Evolutionary conservation across 2,329 filamentous ascomycete species (phyloP), one percentile per base, ranked within the genome.

Genomic region (Microdochium nivale): DNA sequence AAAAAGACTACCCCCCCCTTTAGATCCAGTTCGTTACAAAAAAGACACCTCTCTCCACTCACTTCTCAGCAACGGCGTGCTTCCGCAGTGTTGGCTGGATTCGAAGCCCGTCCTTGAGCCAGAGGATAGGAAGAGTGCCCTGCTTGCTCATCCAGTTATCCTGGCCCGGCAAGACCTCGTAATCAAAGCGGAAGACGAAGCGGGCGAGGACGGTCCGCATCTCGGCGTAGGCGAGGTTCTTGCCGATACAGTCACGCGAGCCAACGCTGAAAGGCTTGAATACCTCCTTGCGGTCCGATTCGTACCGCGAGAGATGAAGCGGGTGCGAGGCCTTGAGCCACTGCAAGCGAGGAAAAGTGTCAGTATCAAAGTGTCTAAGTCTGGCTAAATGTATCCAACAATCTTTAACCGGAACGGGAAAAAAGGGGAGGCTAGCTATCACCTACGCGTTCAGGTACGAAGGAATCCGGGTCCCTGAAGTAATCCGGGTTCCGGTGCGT

Each of bases 401-500:
- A n/a, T n/a, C n/a, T n/a, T 43, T 5, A 14, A 23, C 35, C 16
- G 21, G 14, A 14, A 5, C 7, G 35, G 4, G 35, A 7, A 43
- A 14, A 23, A 7, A 43, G 21, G 14, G 35, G 16, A 16, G 14
- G 16, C 35, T 4, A 16, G 35, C 7, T 30, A 5, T 11, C 11
- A 11, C 27, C 11, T 30, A 30, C 27, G 24, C 84, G 77, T 70
- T 87, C 83, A 0, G 84, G 84, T 2, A 74, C 62, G 61, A 79
- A 88, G 0, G 68, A 62, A 58, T 78, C 83, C 0, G 84, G 78
- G 25, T 75, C 68, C 1, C 79, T 76, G 67, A 77, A 87, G 70
- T 87, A 86, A 3, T 65, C 64, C 1, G 76, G 67, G 64, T 87
- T 83, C 62, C 87, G 83, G 60, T 88, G 84, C 57, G 87, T 77